Conservation (phyloP, 371 early-diverging fungal species). For the Mucor mucedo region DNA sequence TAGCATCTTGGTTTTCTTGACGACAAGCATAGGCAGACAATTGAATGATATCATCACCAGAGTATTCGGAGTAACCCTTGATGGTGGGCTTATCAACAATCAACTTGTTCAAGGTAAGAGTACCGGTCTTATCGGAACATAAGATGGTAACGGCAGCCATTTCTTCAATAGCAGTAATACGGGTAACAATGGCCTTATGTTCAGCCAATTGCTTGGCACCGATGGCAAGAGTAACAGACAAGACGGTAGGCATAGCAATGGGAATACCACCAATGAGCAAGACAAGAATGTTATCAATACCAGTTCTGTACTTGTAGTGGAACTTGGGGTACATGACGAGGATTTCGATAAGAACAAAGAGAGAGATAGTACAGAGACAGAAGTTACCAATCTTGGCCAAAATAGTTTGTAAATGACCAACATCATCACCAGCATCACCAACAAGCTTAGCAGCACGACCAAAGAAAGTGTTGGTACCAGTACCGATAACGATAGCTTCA, state of each 20-base stretch:
- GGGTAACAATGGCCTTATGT: constrained; percentile 92
- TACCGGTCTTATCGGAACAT: constrained; percentile 98
- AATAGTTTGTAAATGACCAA: constrained; percentile 88
- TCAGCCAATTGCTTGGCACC: constrained; percentile 93
- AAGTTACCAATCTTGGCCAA: constrained; percentile 93
- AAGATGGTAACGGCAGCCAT: constrained; percentile 93
- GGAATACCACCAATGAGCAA: constrained; percentile 85
- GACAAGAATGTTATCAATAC: constrained; percentile 76
- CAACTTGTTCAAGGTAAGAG: constrained; percentile 93
- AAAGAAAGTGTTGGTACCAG: constrained; percentile 89
- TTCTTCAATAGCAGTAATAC: constrained; percentile 90
- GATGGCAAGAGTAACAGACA: constrained; percentile 94
- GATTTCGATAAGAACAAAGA: constrained; percentile 80
- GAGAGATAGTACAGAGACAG: constrained; percentile 72
- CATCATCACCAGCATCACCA: constrained; percentile 79
- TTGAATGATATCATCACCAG: constrained; percentile 64
- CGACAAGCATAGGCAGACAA: constrained; percentile 74
- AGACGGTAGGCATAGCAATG: constrained; percentile 83
- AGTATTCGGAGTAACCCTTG: constrained; percentile 63
- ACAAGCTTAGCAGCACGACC: constrained; percentile 90
- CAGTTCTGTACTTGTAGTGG: constrained; percentile 72
- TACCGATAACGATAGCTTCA: constrained; percentile 85
- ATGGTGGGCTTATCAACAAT: constrained; percentile 71
- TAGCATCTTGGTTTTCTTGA: constrained; percentile 80
- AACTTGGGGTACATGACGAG: constrained; percentile 82